Evolutionary conservation across 441 rosid species (phyloP).

Genomic region (Isatis lusitanica): DNA sequence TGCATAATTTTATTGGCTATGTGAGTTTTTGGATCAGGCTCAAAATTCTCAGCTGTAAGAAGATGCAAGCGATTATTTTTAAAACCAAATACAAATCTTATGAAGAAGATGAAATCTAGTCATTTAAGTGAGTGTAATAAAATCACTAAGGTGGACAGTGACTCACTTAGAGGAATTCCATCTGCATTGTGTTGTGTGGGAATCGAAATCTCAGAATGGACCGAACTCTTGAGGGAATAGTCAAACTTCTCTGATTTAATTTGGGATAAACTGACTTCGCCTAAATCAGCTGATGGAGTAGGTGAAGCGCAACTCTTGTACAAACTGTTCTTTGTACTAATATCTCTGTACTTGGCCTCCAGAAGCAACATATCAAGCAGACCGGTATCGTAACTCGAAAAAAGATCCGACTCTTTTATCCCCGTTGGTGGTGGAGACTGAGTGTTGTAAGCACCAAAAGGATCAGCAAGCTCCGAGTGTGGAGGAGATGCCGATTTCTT

Average conservation of each 20-base stretch:
- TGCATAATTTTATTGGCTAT: not conserved
- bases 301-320: conserved; percentile 69
- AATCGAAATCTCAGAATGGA: conserved; percentile 63
- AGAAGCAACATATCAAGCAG: conserved; percentile 88
- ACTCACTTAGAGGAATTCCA: conserved; percentile 69
- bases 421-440: conserved; percentile 65
- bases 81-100: not conserved
- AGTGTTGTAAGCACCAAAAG: conserved; percentile 61
- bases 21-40: conserved; percentile 19
- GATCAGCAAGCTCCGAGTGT: conserved; percentile 45
- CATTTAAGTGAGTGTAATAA: not conserved
- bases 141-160: not conserved
- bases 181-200: conserved; percentile 39
- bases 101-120: not conserved
- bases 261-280: conserved; percentile 21
- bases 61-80: not conserved
- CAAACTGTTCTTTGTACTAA: conserved; percentile 53
- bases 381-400: conserved; percentile 71
- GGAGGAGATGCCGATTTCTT: conserved; percentile 54
- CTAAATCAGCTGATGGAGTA: conserved; percentile 17
- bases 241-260: conserved; percentile 67
- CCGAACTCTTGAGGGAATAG: conserved; percentile 64
- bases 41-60: not conserved
- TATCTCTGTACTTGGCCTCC: conserved; percentile 67
- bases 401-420: conserved; percentile 46